A percentile compares a stretch with the other conserved stretches of the same genome.
phyloP scores from a whole-genome alignment of 345 rosid genomes.

The Bruguiera gymnorhiza region DNA sequence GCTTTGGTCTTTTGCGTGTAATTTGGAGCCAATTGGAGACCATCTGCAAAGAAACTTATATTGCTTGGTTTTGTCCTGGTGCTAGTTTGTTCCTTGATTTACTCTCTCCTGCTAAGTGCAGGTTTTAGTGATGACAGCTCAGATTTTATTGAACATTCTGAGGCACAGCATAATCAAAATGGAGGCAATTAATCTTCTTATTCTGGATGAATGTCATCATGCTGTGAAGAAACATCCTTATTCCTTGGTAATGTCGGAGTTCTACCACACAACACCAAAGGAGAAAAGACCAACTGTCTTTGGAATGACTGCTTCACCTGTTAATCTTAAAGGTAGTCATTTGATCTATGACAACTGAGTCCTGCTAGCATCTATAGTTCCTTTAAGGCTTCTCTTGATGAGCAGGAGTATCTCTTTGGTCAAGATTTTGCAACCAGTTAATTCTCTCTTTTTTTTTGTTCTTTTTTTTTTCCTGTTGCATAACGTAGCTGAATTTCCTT shows the following conservation, averaged over 20 bases:
- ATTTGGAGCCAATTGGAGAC: not conserved
- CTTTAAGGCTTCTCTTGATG: conserved; percentile 1
- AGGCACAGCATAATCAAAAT: conserved; percentile 95
- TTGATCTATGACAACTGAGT: conserved; percentile 2
- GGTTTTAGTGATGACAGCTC: conserved; percentile 99
- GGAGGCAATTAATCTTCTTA: conserved; percentile 85
- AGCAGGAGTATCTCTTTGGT: not conserved
- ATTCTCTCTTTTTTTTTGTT: not conserved
- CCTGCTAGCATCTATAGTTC: conserved; percentile 8
- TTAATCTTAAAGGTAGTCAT: conserved; percentile 79
- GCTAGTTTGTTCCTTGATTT: conserved; percentile 13
- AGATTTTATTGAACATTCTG: conserved; percentile 85
- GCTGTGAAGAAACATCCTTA: conserved; percentile 99
- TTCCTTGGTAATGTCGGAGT: conserved; percentile 98
- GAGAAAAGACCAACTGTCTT: conserved; percentile 91
- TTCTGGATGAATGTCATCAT: conserved; percentile 96
- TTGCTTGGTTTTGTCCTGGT: conserved; percentile 5
- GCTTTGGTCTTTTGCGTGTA: not conserved
- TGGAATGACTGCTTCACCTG: conserved; percentile 99
- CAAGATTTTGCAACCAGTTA: not conserved
- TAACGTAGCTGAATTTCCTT: not conserved
- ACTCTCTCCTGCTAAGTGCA: conserved; percentile 22
- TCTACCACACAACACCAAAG: conserved; percentile 83
- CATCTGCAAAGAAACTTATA: not conserved
- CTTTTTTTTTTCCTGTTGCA: not conserved